Base-by-base conservation (phyloP, 768 basidiomycete species). In the Artomyces pyxidatus region DNA sequence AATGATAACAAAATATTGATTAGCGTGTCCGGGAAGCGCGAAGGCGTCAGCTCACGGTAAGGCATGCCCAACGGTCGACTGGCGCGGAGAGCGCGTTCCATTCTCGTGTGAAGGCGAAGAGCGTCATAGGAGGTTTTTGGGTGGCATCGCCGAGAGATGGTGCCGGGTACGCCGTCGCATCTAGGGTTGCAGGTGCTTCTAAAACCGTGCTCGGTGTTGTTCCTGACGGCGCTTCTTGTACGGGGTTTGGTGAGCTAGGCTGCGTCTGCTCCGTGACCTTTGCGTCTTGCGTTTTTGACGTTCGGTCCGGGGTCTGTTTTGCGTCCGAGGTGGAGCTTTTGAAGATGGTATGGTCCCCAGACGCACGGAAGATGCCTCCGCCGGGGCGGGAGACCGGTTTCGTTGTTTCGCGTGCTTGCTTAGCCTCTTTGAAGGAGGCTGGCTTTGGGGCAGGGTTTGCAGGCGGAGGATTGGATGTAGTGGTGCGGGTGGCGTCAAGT, bases 291-390 rank as follows among this genome's bases (percentile, higher is more conserved):
- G 25, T 23, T 10, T 23, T 17, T 25, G 35, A 17, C 19, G 47
- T 21, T 42, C 49, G 30, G 28, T 37, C 30, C 3, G 26, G 57
- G 29, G 12, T 37, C 45, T 32, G n/a, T 11, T 29, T 23, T 1
- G 26, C n/a, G n/a, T n/a, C n/a, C n/a, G 12, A 17, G 47, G 37
- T 5, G 32, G 11, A 12, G 37, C 63, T 67, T 14, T 71, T 59
- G 52, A 88, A 76, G 9, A 88, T 62, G 2, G 76, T 82, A 38
- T 73, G 76, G 16, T 76, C 68, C 1, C 87, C 88, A 11, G 78
- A 72, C 3, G 72, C 65, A 23, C 80, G 75, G 66, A 90, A 86
- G 44, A 90, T 83, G 0, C 86, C 87, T 7, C 85, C 87, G 0
- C 83, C 80, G 3, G 80, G 74, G 35, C 71, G 71, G 47, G 67